A percentile compares a stretch with the other conserved stretches of the same genome.
phyloP scores from a whole-genome alignment of 331 rosid genomes.

The Phaseolus coccineus region DNA sequence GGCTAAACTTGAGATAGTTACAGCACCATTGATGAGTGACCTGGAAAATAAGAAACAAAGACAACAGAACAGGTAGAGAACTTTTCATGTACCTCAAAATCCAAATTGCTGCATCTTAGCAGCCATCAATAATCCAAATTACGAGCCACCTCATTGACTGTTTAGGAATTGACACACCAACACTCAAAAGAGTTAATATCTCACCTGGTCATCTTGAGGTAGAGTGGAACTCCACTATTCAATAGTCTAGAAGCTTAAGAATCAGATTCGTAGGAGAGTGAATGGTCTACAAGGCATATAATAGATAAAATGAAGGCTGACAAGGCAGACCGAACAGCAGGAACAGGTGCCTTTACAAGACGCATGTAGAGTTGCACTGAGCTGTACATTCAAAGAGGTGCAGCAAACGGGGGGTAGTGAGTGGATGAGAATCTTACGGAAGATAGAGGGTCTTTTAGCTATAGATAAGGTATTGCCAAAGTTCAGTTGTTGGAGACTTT shows the following conservation, averaged over 20 bases:
- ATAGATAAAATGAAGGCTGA: not conserved
- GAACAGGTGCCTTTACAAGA: not conserved
- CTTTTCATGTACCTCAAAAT: not conserved
- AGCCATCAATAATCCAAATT: too few species aligned
- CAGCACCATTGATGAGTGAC: constrained; percentile 30
- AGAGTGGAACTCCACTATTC: not conserved
- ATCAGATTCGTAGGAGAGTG: not conserved
- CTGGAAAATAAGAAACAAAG: constrained; percentile 25
- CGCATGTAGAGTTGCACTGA: not conserved
- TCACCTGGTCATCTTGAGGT: not conserved
- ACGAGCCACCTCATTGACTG: not conserved
- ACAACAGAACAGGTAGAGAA: not conserved
- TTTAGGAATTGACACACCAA: not conserved
- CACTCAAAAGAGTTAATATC: not conserved
- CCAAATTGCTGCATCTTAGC: not conserved
- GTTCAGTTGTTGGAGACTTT: not conserved
- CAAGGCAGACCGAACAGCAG: not conserved
- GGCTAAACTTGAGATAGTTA: constrained; percentile 16
- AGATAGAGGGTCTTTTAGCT: not conserved
- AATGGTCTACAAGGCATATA: not conserved
- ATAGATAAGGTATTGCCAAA: not conserved
- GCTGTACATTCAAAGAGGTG: not conserved
- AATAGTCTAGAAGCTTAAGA: not conserved
- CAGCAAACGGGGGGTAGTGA: not conserved
- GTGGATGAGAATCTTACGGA: not conserved